phyloP scores from a whole-genome alignment of 140 eudicot species.

The Senecio squalidus region DNA sequence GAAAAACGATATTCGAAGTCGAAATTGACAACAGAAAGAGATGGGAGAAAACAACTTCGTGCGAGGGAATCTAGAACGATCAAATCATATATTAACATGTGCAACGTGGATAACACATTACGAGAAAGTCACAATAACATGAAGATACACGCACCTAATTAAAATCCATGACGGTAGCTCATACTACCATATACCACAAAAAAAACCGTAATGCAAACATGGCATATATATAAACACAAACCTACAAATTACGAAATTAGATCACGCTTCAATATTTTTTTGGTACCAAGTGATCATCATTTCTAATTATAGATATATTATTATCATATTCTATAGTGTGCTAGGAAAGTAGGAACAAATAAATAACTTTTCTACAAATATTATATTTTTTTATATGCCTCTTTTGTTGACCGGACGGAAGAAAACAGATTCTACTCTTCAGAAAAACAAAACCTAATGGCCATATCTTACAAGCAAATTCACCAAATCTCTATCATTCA shows the following conservation, averaged over 20 bases:
- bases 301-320: not conserved
- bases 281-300: not conserved
- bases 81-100: not conserved
- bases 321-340: conserved; percentile 3
- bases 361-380: not conserved
- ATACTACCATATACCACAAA: conserved; percentile 8
- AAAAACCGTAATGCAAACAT: not conserved
- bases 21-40: not conserved
- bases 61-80: not conserved
- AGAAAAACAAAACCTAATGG: not conserved
- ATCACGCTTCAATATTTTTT: not conserved
- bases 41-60: not conserved
- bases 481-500: not conserved
- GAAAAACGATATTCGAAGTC: not conserved
- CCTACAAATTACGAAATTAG: not conserved
- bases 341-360: too few relatives aligned
- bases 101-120: not conserved
- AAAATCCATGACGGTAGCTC: not conserved
- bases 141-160: conserved; percentile 1
- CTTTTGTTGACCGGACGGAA: not conserved
- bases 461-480: not conserved
- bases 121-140: not conserved
- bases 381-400: not conserved
- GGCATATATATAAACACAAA: not conserved
- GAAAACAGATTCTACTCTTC: not conserved